Conservation (phyloP, 2,329 filamentous ascomycete species). For the Leptoxyphium fumago region DNA sequence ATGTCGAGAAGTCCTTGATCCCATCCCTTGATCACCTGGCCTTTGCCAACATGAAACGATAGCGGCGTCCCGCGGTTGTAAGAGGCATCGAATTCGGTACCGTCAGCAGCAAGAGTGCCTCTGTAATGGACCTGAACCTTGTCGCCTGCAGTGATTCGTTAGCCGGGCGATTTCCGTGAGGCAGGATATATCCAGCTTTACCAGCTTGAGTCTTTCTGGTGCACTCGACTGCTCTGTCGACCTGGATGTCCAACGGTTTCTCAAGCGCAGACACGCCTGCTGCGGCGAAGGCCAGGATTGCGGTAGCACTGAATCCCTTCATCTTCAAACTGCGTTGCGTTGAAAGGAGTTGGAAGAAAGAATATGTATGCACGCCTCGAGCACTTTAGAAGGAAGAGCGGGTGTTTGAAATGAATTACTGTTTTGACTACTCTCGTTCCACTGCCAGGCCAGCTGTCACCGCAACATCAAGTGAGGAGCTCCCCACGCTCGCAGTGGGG, state of each 20-base stretch:
- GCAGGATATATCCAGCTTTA: constrained; percentile 14
- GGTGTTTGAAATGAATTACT: background rate
- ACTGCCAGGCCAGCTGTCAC: no score
- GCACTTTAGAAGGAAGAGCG: background rate
- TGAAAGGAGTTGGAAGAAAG: background rate
- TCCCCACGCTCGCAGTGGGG: no score
- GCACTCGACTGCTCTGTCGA: constrained; percentile 61
- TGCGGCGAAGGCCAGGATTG: constrained; percentile 3
- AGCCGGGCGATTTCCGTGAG: background rate
- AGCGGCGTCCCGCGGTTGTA: constrained; percentile 72
- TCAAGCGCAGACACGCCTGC: constrained; percentile 21
- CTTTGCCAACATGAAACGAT: constrained; percentile 63
- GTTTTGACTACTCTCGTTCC: no score
- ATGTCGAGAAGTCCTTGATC: constrained; percentile 84
- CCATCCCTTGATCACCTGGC: constrained; percentile 93
- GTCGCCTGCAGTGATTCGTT: constrained; percentile 41
- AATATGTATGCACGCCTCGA: background rate
- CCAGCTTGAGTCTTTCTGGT: constrained; percentile 46
- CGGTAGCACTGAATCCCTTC: constrained; percentile 17
- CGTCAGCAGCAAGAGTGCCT: constrained; percentile 60
- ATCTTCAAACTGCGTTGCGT: constrained; percentile 3
- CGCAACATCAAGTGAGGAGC: no score
- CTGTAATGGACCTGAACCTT: constrained; percentile 76
- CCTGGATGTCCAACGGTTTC: constrained; percentile 60
- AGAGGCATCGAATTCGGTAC: constrained; percentile 36